Evolutionary conservation across 805 yeast genomes (phyloP).

Genomic region (Candida quercuum): DNA sequence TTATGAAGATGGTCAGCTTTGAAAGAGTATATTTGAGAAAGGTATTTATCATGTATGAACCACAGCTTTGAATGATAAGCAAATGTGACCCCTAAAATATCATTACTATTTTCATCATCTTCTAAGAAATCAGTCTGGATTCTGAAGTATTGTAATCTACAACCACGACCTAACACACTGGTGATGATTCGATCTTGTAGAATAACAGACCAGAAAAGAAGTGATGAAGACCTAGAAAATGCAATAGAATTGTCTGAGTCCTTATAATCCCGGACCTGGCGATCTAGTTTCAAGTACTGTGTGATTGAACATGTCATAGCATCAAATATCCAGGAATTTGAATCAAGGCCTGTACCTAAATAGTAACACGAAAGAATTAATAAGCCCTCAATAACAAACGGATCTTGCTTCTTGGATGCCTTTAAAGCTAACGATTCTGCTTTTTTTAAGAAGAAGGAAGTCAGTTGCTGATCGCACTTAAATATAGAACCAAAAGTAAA

Average conservation of each 20-base stretch:
- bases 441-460: slow-evolving; percentile 16
- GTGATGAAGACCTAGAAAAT: slow-evolving; percentile 15
- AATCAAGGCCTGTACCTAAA: slow-evolving; percentile 29
- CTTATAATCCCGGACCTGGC: slow-evolving; percentile 1
- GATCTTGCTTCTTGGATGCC: slow-evolving; percentile 21
- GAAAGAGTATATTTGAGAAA: slow-evolving; percentile 30
- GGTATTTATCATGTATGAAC: slow-evolving; percentile 27
- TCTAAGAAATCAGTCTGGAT: slow-evolving; percentile 25
- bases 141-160: slow-evolving; percentile 28
- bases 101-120: slow-evolving; percentile 2
- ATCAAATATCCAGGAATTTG: slow-evolving; percentile 27
- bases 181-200: slow-evolving; percentile 29
- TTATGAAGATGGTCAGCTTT: slow-evolving; percentile 28
- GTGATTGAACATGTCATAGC: slow-evolving; percentile 27
- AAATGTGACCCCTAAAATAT: slow-evolving; percentile 21
- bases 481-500: slow-evolving; percentile 26
- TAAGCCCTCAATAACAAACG: slow-evolving; percentile 23
- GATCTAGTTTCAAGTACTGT: slow-evolving; percentile 25
- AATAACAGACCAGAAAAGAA: slow-evolving; percentile 24
- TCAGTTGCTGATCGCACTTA: slow-evolving; percentile 8
- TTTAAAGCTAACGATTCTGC: slow-evolving; percentile 21
- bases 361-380: slow-evolving; percentile 27
- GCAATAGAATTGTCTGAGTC: slow-evolving; percentile 2
- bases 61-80: slow-evolving; percentile 26
- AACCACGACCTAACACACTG: slow-evolving; percentile 29